Evolutionary conservation across 257 asterid genomes (phyloP), one percentile per base, ranked within the genome.

Genomic region (Penstemon barbatus): DNA sequence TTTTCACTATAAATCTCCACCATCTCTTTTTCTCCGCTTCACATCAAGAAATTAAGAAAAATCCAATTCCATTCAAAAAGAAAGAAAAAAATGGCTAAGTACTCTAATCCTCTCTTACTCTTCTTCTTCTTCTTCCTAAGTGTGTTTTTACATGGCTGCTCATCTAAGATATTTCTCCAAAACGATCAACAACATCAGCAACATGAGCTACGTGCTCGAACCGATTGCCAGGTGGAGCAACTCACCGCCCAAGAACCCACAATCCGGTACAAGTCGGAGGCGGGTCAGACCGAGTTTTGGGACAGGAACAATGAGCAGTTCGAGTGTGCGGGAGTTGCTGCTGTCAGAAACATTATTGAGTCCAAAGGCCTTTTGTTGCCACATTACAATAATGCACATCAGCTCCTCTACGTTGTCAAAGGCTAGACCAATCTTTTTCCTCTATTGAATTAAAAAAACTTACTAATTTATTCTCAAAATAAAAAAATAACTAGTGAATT

Each of bases 251-350:
- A 71, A 25, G 82, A 79, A 49, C 91, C 96, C 4, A 71, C 74
- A 63, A 46, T 48, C 13, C 68, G 68, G 13, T 66, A 54, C 57
- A 77, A 71, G 52, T 79, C 93, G 0, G 93, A 88, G 79, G 91
- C 84, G 4, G 93, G 96, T 2, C 38, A 72, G 8, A 78, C 81
- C 44, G 91, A 88, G 70, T 59, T 78, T 11, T 89, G 93, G 93
- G 89, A 86, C 63, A 43, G 65, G 15, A 75, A 76, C 57, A 65
- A 76, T 45, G 52, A 79, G 51, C 82, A 79, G 81, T 84, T 84
- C 54, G 83, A 78, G 63, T 86, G 91, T 51, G 91, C 91, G 40
- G 88, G 88, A 0, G 83, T 86, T 4, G 80, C 79, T 0, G 77
- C 84, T 3, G 82, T 79, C 18, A 74, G 78, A 66, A 81, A 74